Conservation (phyloP, 2,329 filamentous ascomycete genomes). For the Ambrosiella cleistominuta region DNA sequence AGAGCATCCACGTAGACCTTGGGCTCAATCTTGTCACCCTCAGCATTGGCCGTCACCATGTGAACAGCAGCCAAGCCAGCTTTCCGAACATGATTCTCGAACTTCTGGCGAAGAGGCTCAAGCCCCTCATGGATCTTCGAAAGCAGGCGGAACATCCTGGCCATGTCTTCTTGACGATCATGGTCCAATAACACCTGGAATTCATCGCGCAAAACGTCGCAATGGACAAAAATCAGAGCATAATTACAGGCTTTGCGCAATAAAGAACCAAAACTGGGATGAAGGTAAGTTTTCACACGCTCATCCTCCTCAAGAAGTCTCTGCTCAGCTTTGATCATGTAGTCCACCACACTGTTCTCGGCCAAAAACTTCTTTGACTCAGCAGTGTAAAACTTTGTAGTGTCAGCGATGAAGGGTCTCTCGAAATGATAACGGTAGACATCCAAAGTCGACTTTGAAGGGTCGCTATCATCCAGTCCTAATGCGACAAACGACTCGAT, state of each 20-base stretch:
- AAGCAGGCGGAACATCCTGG: constrained; percentile 85
- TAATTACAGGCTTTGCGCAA: constrained; percentile 79
- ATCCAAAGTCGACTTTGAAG: constrained; percentile 83
- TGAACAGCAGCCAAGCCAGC: constrained; percentile 76
- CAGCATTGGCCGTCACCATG: constrained; percentile 75
- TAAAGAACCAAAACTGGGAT: constrained; percentile 69
- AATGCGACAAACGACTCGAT: constrained; percentile 94
- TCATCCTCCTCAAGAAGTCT: constrained; percentile 86
- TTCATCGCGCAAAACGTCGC: constrained; percentile 71
- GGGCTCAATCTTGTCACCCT: constrained; percentile 59
- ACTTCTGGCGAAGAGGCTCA: constrained; percentile 69
- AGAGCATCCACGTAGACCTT: constrained; percentile 94
- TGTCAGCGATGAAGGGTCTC: constrained; percentile 74
- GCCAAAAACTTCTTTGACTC: constrained; percentile 91
- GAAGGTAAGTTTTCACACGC: constrained; percentile 78
- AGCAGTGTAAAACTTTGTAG: constrained; percentile 68
- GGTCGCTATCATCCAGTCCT: constrained; percentile 82
- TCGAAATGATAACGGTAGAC: constrained; percentile 91
- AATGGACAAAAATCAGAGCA: constrained; percentile 79
- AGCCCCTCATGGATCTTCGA: constrained; percentile 79
- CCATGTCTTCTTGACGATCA: constrained; percentile 87
- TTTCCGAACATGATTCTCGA: constrained; percentile 84
- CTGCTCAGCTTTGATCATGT: constrained; percentile 97
- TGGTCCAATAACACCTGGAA: constrained; percentile 90
- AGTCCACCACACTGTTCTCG: constrained; percentile 94